Conservation (phyloP, 306 rosid species). For the Notholithocarpus densiflorus region DNA sequence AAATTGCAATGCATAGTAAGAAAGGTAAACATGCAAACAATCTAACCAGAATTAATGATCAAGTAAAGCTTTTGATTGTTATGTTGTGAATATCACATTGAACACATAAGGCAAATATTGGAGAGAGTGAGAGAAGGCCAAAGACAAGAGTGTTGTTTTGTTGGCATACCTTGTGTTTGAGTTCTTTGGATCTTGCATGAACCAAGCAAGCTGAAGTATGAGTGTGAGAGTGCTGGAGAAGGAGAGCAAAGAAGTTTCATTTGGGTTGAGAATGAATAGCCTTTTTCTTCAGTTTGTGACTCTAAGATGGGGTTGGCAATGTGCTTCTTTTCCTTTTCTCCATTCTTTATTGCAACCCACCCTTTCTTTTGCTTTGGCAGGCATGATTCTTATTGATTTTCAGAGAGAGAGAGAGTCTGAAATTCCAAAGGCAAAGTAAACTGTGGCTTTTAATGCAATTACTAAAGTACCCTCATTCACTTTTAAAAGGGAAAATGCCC, state of each 20-base stretch:
- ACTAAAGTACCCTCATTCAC: slow-evolving; percentile 35
- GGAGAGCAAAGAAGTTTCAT: slow-evolving; percentile 62
- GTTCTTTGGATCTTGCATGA: slow-evolving; percentile 86
- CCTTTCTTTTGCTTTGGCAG: slow-evolving; percentile 66
- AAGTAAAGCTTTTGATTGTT: neutral
- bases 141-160: slow-evolving; percentile 1
- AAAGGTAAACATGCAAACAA: neutral
- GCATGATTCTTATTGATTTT: slow-evolving; percentile 44
- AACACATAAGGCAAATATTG: neutral
- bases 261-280: slow-evolving; percentile 46
- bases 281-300: slow-evolving; percentile 23
- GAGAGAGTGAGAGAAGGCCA: neutral
- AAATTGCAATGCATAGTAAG: neutral
- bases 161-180: slow-evolving; percentile 67
- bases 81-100: neutral
- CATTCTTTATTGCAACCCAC: slow-evolving; percentile 54
- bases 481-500: slow-evolving; percentile 22
- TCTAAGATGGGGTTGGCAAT: slow-evolving; percentile 45
- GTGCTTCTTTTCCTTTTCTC: slow-evolving; percentile 47
- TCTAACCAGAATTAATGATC: neutral
- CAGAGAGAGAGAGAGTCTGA: slow-evolving; percentile 30
- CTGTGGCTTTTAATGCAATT: slow-evolving; percentile 36
- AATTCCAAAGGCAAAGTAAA: slow-evolving; percentile 58
- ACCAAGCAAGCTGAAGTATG: slow-evolving; percentile 39
- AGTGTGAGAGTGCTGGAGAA: slow-evolving; percentile 44